Evolutionary conservation across 768 basidiomycete species (phyloP).

Genomic region (Pulveroboletus sp.): DNA sequence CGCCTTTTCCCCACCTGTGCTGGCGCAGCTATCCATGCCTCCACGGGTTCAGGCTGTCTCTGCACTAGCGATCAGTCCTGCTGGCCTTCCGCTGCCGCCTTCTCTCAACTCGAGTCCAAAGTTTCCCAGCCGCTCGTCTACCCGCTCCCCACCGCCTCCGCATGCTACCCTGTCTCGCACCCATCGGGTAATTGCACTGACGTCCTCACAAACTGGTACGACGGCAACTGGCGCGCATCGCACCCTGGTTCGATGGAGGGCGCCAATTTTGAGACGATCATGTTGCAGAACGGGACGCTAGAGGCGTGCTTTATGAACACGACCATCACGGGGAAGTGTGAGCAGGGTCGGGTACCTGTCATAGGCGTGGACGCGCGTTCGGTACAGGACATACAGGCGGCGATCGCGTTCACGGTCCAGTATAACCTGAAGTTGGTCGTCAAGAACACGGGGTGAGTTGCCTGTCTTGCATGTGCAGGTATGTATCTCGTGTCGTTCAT

Average conservation of each 20-base stretch:
- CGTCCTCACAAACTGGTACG: constrained; percentile 21
- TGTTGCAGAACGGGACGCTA: constrained; percentile 42
- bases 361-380: constrained; percentile 21
- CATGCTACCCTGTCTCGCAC: too few relatives aligned
- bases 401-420: constrained; percentile 17
- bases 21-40: too few relatives aligned
- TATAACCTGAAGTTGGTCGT: constrained; percentile 16
- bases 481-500: neutral
- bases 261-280: constrained; percentile 31
- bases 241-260: constrained; percentile 38
- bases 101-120: too few relatives aligned
- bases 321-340: constrained; percentile 15
- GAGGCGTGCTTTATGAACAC: constrained; percentile 36
- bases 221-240: constrained; percentile 39
- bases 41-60: neutral
- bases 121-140: too few relatives aligned
- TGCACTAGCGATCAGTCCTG: constrained; percentile 26
- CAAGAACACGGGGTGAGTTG: constrained; percentile 23
- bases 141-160: too few relatives aligned
- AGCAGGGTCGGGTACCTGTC: constrained; percentile 16
- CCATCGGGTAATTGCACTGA: constrained; percentile 39
- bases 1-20: too few relatives aligned
- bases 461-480: neutral
- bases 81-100: constrained; percentile 38
- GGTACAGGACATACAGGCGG: constrained; percentile 17